Evolutionary conservation across 345 rosid species (phyloP).

Genomic region (rapeseed (Brassica napus)): DNA sequence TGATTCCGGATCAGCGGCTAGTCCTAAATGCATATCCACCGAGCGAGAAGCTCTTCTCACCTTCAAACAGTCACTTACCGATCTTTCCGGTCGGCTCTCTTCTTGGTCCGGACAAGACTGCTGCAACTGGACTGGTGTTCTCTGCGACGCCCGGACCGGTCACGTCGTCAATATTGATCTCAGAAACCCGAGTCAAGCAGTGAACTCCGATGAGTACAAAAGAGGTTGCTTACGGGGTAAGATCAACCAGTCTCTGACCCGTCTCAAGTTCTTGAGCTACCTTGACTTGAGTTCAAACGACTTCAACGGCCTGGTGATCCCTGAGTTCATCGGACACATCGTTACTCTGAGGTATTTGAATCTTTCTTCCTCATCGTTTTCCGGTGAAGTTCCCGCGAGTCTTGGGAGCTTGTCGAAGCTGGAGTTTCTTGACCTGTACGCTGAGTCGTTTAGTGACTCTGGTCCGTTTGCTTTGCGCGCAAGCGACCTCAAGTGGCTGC

Average conservation of each 20-base stretch:
- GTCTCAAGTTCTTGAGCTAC: constrained; percentile 42
- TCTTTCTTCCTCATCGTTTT: constrained; percentile 43
- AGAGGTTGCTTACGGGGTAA: constrained; percentile 44
- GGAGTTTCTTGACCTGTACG: constrained; percentile 44
- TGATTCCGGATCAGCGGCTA: constrained; percentile 16
- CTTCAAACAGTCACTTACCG: constrained; percentile 43
- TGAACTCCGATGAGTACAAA: constrained; percentile 25
- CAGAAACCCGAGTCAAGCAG: constrained; percentile 26
- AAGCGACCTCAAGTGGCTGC: constrained; percentile 46
- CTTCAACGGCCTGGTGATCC: constrained; percentile 41
- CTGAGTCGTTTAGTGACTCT: constrained; percentile 43
- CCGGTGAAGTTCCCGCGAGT: constrained; percentile 39
- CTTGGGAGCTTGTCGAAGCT: constrained; percentile 49
- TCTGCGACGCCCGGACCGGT: constrained; percentile 38
- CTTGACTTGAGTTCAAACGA: constrained; percentile 47
- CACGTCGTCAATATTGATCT: constrained; percentile 46
- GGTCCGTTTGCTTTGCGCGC: not conserved
- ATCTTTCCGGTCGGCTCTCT: constrained; percentile 43
- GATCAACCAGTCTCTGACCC: constrained; percentile 42
- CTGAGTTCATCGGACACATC: constrained; percentile 41
- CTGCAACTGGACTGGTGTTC: constrained; percentile 50
- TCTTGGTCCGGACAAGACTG: constrained; percentile 57
- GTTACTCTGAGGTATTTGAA: constrained; percentile 39
- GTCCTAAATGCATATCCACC: constrained; percentile 28
- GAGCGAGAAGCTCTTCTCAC: constrained; percentile 49